Evolutionary conservation across 805 yeast species (phyloP), one percentile per base, ranked within the genome.

Genomic region (Osmozyma mogii): DNA sequence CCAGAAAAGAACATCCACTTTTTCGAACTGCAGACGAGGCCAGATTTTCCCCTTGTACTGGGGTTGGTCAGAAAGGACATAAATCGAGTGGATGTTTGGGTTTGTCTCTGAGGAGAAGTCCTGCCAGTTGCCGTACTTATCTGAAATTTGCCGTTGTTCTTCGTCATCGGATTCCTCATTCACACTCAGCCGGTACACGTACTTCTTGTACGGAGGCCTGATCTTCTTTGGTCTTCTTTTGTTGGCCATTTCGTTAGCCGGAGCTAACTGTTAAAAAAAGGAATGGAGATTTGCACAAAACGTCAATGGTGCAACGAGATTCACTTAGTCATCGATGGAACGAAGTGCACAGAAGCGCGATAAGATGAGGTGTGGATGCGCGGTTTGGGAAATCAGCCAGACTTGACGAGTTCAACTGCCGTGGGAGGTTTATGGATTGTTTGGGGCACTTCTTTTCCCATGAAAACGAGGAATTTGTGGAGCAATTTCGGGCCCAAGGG

Each of bases 191-290:
- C 72, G 67, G 43, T 74, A 75, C 26, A 71, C 85, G 52, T 84
- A 84, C 53, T 78, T 71, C 54, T 76, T 69, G 57, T 83, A 87
- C 5, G 88, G 87, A 32, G 87, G 85, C 38, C 78, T 76, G 27
- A 70, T 64, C 65, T 87, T 81, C 65, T 80, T 81, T 8, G 95
- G 87, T 52, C 96, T 70, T 47, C 88, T 60, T 55, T 85, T 87
- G 57, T 87, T 87, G 19, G 87, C 96, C 78, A 87, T 87, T 19
- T 15, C 39, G 44, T n/a, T n/a, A n/a, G n/a, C n/a, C n/a, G n/a
- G n/a, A n/a, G n/a, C n/a, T n/a, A n/a, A n/a, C n/a, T n/a, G n/a
- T n/a, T n/a, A n/a, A n/a, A n/a, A n/a, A n/a, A n/a, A n/a, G n/a
- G n/a, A n/a, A n/a, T n/a, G n/a, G n/a, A n/a, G n/a, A n/a, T n/a